phyloP scores from a whole-genome alignment of 225 moss, liverwort and hornwort species.

The Asterella californica region DNA sequence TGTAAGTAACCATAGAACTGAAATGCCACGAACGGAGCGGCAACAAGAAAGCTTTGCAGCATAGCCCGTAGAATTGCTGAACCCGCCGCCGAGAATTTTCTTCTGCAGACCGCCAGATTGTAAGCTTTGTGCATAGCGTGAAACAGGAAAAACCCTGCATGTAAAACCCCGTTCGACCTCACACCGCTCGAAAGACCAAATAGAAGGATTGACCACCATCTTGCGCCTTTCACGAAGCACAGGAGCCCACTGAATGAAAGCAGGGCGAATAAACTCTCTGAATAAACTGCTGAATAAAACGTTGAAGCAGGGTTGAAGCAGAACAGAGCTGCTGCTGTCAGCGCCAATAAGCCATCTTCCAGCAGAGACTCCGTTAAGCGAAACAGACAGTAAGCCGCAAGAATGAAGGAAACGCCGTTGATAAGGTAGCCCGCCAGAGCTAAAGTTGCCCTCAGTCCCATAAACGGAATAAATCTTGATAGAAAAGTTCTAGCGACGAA shows the following conservation, averaged over 20 bases:
- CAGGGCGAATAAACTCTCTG: slow-evolving; percentile 78
- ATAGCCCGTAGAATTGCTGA: slow-evolving; percentile 47
- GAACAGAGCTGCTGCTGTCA: slow-evolving; percentile 61
- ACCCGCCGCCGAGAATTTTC: slow-evolving; percentile 43
- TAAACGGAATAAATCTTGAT: slow-evolving; percentile 40
- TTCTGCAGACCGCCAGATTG: slow-evolving; percentile 36
- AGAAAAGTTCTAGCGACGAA: slow-evolving; percentile 67
- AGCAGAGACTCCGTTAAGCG: slow-evolving; percentile 53
- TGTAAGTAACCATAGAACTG: slow-evolving; percentile 74
- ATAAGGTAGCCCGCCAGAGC: slow-evolving; percentile 68
- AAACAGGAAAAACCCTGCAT: slow-evolving; percentile 84
- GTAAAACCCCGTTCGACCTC: slow-evolving; percentile 84
- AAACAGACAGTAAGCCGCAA: slow-evolving; percentile 61
- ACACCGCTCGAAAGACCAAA: slow-evolving; percentile 71
- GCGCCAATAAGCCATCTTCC: slow-evolving; percentile 60
- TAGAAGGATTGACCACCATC: slow-evolving; percentile 59
- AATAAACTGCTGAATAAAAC: slow-evolving; percentile 85
- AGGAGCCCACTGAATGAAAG: slow-evolving; percentile 81
- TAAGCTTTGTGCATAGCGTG: slow-evolving; percentile 79
- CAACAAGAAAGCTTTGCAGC: slow-evolving; percentile 48
- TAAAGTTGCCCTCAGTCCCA: slow-evolving; percentile 76
- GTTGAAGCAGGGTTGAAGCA: slow-evolving; percentile 92
- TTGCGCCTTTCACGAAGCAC: slow-evolving; percentile 59
- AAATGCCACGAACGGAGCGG: slow-evolving; percentile 64
- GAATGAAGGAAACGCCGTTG: slow-evolving; percentile 68